Conservation (phyloP, 768 basidiomycete genomes). For the Boletus sp. region DNA sequence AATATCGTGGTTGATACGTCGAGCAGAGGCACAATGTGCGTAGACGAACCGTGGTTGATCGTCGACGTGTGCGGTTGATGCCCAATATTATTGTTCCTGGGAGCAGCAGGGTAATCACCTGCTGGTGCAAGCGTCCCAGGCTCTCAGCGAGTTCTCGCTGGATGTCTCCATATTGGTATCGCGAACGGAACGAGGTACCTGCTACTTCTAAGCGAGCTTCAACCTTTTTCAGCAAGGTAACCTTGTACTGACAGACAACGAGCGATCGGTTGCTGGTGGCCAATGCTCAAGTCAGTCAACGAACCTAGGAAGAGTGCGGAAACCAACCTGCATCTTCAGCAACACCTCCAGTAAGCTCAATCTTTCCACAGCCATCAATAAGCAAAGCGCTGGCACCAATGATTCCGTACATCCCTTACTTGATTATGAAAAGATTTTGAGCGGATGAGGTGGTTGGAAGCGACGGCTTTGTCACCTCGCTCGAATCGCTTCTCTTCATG, state of each 20-base stretch:
- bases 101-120: constrained; percentile 6
- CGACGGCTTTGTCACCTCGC: too few relatives aligned
- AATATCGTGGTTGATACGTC: constrained; percentile 20
- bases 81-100: constrained; percentile 9
- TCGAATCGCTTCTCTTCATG: too few relatives aligned
- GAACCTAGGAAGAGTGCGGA: too few relatives aligned
- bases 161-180: constrained; percentile 24
- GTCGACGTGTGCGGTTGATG: constrained; percentile 24
- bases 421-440: too few relatives aligned
- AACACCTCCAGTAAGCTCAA: too few relatives aligned
- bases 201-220: constrained; percentile 48
- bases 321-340: too few relatives aligned
- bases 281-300: too few relatives aligned
- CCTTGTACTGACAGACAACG: constrained; percentile 50
- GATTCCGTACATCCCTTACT: too few relatives aligned
- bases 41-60: constrained; percentile 17
- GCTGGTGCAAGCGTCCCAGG: constrained; percentile 1
- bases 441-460: too few relatives aligned
- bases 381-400: too few relatives aligned
- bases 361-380: too few relatives aligned
- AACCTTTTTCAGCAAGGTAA: constrained; percentile 67
- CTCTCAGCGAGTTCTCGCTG: constrained; percentile 15
- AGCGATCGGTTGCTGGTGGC: too few relatives aligned
- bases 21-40: constrained; percentile 4
- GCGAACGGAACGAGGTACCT: constrained; percentile 17